Evolutionary conservation across 2,329 filamentous ascomycete genomes (phyloP).

Genomic region (Podosphaera xanthii): DNA sequence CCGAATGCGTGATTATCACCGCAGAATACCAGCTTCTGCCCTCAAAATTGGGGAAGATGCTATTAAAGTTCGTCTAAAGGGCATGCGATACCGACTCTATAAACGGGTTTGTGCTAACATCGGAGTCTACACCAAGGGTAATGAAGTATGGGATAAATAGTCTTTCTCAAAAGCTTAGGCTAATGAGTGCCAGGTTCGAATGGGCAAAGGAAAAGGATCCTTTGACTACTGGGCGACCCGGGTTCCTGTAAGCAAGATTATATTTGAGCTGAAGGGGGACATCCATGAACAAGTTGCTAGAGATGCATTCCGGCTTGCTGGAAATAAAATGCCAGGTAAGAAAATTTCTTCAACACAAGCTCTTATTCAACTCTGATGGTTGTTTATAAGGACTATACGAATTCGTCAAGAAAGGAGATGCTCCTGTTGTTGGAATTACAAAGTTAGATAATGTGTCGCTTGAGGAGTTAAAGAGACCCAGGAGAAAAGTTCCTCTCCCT

Average conservation of each 20-base stretch:
- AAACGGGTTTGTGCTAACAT: constrained; percentile 81
- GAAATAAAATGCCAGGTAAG: constrained; percentile 77
- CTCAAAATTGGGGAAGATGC: constrained; percentile 84
- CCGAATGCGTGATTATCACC: constrained; percentile 81
- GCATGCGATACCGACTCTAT: constrained; percentile 80
- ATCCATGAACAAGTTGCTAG: constrained; percentile 84
- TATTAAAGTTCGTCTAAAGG: constrained; percentile 69
- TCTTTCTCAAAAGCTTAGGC: not conserved
- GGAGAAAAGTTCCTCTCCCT: constrained; percentile 23
- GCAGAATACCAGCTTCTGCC: constrained; percentile 66
- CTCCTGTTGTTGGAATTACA: constrained; percentile 76
- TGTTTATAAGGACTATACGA: constrained; percentile 48
- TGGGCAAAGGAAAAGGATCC: constrained; percentile 96
- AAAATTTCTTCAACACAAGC: constrained; percentile 12
- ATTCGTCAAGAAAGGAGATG: constrained; percentile 80
- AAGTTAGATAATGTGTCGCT: constrained; percentile 67
- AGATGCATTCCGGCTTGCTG: constrained; percentile 84
- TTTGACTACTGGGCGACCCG: constrained; percentile 93
- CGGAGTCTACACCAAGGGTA: constrained; percentile 85
- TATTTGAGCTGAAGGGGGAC: constrained; percentile 81
- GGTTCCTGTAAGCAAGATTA: constrained; percentile 71
- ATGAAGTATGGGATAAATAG: constrained; percentile 40
- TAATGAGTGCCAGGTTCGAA: constrained; percentile 40
- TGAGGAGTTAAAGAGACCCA: constrained; percentile 61
- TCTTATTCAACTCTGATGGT: constrained; percentile 4